phyloP scores from a whole-genome alignment of 352 stramenopile genomes.

The Phytophthora pinifolia region DNA sequence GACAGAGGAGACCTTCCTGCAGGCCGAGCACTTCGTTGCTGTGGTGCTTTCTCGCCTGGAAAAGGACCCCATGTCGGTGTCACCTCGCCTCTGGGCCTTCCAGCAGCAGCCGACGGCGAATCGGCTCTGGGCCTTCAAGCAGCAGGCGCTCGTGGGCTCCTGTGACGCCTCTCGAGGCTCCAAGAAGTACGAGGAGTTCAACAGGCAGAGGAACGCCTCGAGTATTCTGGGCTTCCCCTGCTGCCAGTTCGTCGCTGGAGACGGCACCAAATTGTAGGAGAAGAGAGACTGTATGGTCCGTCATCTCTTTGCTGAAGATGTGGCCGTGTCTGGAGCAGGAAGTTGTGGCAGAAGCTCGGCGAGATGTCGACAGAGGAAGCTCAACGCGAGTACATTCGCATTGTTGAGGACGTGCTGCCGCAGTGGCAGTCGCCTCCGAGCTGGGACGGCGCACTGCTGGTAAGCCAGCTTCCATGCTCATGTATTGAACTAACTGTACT shows the following conservation, averaged over 20 bases:
- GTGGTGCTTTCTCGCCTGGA: constrained; percentile 58
- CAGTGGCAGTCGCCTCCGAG: constrained; percentile 52
- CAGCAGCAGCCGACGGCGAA: constrained; percentile 39
- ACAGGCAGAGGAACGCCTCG: constrained; percentile 13
- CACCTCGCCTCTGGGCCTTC: constrained; percentile 47
- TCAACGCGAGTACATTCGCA: constrained; percentile 51
- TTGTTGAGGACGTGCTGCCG: constrained; percentile 57
- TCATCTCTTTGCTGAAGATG: neutral
- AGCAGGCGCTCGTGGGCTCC: constrained; percentile 59
- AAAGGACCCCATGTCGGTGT: constrained; percentile 48
- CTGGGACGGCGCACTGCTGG: constrained; percentile 59
- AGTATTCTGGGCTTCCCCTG: constrained; percentile 25
- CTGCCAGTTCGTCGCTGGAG: constrained; percentile 43
- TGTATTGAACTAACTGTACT: neutral
- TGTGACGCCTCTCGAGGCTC: constrained; percentile 57
- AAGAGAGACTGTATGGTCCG: neutral
- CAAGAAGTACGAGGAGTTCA: constrained; percentile 42
- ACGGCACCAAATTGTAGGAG: constrained; percentile 54
- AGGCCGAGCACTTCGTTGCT: constrained; percentile 56
- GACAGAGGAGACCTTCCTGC: constrained; percentile 36
- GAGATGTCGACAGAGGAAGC: constrained; percentile 48
- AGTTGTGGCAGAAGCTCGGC: constrained; percentile 61
- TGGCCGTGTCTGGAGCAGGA: constrained; percentile 27
- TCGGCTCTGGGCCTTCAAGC: constrained; percentile 54
- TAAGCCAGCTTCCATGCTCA: constrained; percentile 8